Evolutionary conservation across 495 filamentous ascomycete genomes (phyloP), one percentile per base, ranked within the genome.

Genomic region (Pseudomonodictys pantanalensis): DNA sequence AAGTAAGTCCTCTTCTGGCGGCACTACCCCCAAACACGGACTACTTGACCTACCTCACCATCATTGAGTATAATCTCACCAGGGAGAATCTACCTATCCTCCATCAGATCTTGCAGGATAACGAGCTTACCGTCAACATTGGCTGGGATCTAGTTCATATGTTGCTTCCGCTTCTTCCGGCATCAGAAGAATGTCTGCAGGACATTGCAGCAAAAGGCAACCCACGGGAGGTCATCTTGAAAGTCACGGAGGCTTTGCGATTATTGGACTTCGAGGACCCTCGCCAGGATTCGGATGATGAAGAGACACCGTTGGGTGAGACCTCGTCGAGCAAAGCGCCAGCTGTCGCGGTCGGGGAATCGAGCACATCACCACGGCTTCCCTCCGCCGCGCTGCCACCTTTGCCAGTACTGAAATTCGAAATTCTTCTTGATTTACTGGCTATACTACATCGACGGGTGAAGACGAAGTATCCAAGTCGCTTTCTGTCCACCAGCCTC

Each of bases 141-240:
- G 95, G 93, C 43, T 98, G 93, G 93, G 93, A 98, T 68, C 73
- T 98, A 39, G 87, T 98, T 7, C 86, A 89, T 68, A 81, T 95
- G 45, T 82, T 98, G 1, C 76, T 97, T 18, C 85, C 88, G 17
- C 81, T 86, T 65, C 71, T 97, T 0, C 85, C 87, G 0, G 84
- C 80, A 32, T 89, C 86, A 2, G 80, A 84, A 35, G 74, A 81
- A 65, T 95, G 91, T 70, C 79, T 98, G 1, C 83, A 89, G 49
- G 80, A 86, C 71, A 79, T 89, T 12, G 92, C 95, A 18, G 78
- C 86, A 9, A 74, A 92, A 47, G 93, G 93, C 22, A 98, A 97
- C 65, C 95, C 93, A 0, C 78, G 93, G 51, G 93, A 98, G 69
- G 93, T 97, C 33, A 88, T 96, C 38, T 76, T 98, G 57, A 93